These are phyloP conservation scores for Dryadomyces quercivorus DNA, from an alignment of 2,329 filamentous ascomycete species.

Conservation along the genomic window DNA sequence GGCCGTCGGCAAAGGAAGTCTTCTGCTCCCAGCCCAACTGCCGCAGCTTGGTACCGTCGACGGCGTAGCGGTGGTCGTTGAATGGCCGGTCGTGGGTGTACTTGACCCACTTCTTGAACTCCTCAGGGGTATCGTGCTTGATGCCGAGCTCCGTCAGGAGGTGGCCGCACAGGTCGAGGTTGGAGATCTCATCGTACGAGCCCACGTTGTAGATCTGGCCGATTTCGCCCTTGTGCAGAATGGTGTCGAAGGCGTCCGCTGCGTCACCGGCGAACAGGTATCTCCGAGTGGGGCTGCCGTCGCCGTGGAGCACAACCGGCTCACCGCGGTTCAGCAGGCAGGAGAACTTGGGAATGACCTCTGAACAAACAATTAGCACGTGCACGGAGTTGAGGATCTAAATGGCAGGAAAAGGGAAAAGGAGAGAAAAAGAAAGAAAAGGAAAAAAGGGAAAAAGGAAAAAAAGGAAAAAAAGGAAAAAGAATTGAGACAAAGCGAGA, in stretches of 20 bases:
- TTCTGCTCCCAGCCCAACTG: conserved; percentile 59
- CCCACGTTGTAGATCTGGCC: conserved; percentile 76
- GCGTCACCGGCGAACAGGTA: conserved; percentile 73
- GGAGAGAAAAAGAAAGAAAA: not conserved
- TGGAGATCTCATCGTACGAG: conserved; percentile 66
- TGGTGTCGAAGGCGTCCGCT: conserved; percentile 71
- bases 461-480: not conserved
- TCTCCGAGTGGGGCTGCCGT: conserved; percentile 60
- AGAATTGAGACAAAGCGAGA: no score
- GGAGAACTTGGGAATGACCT: conserved; percentile 75
- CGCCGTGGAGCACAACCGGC: conserved; percentile 63
- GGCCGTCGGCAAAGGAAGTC: conserved; percentile 50
- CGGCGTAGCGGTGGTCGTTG: conserved; percentile 62
- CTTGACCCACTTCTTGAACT: conserved; percentile 54
- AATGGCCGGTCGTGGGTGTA: conserved; percentile 69
- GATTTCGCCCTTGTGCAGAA: conserved; percentile 62
- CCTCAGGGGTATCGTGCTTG: conserved; percentile 32
- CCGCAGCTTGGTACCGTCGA: conserved; percentile 56
- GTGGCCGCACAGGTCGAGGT: conserved; percentile 53
- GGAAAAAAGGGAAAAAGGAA: no score
- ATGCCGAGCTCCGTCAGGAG: conserved; percentile 53
- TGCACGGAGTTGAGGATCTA: no score
- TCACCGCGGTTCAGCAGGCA: conserved; percentile 55
- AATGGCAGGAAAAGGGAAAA: no score
- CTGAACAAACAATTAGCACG: conserved; percentile 26